Percentiles rank a stretch among this genome's conserved stretches.
These are phyloP conservation scores for Coix lacrymajobi DNA, from an alignment of 176 grass and related monocot species.

Conservation along the genomic window DNA sequence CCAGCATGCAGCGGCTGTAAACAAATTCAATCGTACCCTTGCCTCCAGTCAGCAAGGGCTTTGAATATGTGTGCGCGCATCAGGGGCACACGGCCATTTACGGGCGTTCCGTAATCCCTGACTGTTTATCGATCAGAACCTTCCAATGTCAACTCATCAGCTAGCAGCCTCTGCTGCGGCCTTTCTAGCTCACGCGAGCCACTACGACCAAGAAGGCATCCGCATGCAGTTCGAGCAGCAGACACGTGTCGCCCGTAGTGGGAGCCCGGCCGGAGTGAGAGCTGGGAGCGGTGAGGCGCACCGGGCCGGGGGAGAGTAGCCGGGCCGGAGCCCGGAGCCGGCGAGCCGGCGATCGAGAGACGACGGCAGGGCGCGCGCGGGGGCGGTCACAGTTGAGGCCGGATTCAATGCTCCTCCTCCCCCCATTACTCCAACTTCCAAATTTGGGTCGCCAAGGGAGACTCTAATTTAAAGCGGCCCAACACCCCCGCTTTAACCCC, in stretches of 20 bases:
- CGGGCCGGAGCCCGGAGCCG: not conserved
- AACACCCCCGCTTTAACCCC: conserved; percentile 63
- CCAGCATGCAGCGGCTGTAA: not conserved
- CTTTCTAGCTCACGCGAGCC: too few species aligned
- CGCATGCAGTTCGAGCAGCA: not conserved
- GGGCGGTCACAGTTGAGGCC: conserved; percentile 41
- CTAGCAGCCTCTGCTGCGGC: too few species aligned
- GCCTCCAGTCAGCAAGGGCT: not conserved
- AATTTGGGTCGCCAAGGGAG: conserved; percentile 52
- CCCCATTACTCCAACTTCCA: conserved; percentile 41
- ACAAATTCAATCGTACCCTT: conserved; percentile 16
- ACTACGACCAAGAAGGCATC: too few species aligned
- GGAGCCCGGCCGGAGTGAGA: not conserved
- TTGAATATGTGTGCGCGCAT: too few species aligned
- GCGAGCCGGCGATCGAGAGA: not conserved
- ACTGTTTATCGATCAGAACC: not conserved
- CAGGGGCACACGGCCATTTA: not conserved
- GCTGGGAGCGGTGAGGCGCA: not conserved
- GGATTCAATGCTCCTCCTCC: conserved; percentile 51
- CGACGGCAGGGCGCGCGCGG: too few species aligned
- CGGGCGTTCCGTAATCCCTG: not conserved
- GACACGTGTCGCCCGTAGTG: not conserved
- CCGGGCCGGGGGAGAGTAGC: not conserved
- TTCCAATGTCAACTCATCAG: not conserved
- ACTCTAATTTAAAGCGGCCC: conserved; percentile 69